Conservation (phyloP, 768 basidiomycete species). For the Kwoniella bestiolae region DNA sequence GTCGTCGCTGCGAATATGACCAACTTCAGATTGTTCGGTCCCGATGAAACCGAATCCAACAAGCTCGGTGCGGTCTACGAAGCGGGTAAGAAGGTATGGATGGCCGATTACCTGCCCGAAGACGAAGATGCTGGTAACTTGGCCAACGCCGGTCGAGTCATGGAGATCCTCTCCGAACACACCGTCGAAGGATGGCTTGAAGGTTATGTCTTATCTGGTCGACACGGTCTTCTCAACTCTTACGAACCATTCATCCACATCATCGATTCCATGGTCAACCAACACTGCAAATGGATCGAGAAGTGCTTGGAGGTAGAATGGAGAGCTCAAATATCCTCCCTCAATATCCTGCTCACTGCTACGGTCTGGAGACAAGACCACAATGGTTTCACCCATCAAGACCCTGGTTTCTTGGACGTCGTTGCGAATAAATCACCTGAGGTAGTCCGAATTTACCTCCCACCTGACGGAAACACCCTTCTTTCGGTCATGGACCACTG, state of each 20-base stretch:
- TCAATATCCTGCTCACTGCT: conserved; percentile 75
- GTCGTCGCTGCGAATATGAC: conserved; percentile 37
- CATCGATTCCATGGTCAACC: conserved; percentile 64
- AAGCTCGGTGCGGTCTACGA: conserved; percentile 71
- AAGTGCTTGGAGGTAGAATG: conserved; percentile 71
- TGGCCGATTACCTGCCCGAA: conserved; percentile 85
- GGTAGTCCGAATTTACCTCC: conserved; percentile 61
- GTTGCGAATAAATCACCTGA: conserved; percentile 72
- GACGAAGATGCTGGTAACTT: conserved; percentile 49
- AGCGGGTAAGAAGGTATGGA: conserved; percentile 63
- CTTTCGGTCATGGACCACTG: conserved; percentile 84
- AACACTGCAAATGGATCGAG: conserved; percentile 82
- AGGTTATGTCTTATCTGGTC: conserved; percentile 86
- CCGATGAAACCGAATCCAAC: conserved; percentile 77
- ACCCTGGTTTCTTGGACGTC: conserved; percentile 71
- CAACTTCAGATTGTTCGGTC: conserved; percentile 49
- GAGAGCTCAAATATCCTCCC: conserved; percentile 60
- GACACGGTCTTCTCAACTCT: conserved; percentile 74
- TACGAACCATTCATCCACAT: conserved; percentile 86
- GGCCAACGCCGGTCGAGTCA: conserved; percentile 69
- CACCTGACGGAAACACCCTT: conserved; percentile 85
- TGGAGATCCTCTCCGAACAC: conserved; percentile 70
- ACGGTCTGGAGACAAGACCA: conserved; percentile 75
- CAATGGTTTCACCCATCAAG: conserved; percentile 85
- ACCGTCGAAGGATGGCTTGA: conserved; percentile 68